These are phyloP conservation scores for Gymnopilus dilepis DNA, from an alignment of 768 basidiomycete genomes.

Conservation along the genomic window DNA sequence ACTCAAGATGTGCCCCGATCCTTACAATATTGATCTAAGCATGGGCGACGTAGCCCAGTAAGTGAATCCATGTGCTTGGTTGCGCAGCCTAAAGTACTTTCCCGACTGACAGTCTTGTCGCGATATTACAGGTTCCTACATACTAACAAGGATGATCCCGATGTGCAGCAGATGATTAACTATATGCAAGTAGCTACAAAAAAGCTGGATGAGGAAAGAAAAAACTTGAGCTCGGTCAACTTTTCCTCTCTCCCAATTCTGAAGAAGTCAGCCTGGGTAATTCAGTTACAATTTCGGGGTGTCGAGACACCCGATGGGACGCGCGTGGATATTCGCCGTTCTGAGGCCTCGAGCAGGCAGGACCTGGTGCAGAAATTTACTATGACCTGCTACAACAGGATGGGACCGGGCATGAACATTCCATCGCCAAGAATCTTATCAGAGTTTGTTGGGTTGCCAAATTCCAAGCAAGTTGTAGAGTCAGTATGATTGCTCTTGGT, in stretches of 20 bases:
- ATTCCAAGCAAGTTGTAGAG: slow-evolving; percentile 10
- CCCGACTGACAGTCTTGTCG: not conserved
- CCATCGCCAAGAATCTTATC: not conserved
- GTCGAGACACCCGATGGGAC: not conserved
- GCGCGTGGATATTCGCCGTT: not conserved
- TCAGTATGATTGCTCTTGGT: not conserved
- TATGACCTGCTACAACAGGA: not conserved
- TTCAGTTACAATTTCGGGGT: not conserved
- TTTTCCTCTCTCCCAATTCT: not conserved
- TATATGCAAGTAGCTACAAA: not conserved
- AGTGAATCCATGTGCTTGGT: no score
- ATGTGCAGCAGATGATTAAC: not conserved
- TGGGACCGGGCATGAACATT: not conserved
- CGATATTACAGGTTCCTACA: not conserved
- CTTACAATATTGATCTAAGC: not conserved
- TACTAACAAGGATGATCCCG: not conserved
- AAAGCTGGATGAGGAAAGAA: not conserved
- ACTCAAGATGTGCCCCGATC: not conserved
- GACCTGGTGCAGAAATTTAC: not conserved
- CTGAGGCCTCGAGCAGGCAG: not conserved
- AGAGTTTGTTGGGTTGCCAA: not conserved
- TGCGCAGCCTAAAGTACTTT: not conserved
- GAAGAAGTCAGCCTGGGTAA: not conserved
- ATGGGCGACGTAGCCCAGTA: not conserved
- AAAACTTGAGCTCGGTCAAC: not conserved